These are phyloP conservation scores for Phallus indusiatus DNA, from an alignment of 768 basidiomycete species.

Conservation along the genomic window DNA sequence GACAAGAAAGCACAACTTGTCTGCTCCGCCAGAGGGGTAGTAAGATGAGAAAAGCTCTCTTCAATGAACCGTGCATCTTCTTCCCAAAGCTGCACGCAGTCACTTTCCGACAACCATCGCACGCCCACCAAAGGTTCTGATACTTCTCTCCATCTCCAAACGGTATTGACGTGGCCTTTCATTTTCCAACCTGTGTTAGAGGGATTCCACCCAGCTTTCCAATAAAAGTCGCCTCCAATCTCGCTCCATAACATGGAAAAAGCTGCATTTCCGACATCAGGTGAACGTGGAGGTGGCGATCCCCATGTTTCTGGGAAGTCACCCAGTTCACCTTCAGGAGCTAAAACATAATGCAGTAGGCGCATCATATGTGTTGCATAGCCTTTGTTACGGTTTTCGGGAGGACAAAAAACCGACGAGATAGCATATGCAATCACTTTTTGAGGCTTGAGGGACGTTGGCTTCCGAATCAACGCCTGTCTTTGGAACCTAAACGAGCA, in stretches of 20 bases:
- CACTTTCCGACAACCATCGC: conserved; percentile 28
- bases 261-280: conserved; percentile 27
- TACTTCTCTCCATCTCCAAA: conserved; percentile 21
- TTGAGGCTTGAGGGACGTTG: conserved; percentile 14
- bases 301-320: conserved; percentile 35
- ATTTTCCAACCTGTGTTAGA: conserved; percentile 36
- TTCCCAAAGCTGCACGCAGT: conserved; percentile 29
- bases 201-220: conserved; percentile 26
- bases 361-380: conserved; percentile 59
- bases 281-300: conserved; percentile 28
- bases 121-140: background rate
- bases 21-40: conserved; percentile 15
- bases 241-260: conserved; percentile 49
- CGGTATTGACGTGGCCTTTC: conserved; percentile 27
- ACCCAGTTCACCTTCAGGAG: conserved; percentile 25
- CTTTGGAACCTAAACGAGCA: conserved; percentile 26
- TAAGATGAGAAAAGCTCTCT: conserved; percentile 9
- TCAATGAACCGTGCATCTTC: conserved; percentile 31
- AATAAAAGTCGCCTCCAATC: conserved; percentile 39
- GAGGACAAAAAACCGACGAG: conserved; percentile 49
- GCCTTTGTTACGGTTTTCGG: conserved; percentile 39
- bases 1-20: conserved; percentile 28
- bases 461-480: conserved; percentile 20
- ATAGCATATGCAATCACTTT: conserved; percentile 40
- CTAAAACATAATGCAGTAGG: conserved; percentile 48